Conservation (phyloP, 2,329 filamentous ascomycete genomes). For the Penicillium sp. region DNA sequence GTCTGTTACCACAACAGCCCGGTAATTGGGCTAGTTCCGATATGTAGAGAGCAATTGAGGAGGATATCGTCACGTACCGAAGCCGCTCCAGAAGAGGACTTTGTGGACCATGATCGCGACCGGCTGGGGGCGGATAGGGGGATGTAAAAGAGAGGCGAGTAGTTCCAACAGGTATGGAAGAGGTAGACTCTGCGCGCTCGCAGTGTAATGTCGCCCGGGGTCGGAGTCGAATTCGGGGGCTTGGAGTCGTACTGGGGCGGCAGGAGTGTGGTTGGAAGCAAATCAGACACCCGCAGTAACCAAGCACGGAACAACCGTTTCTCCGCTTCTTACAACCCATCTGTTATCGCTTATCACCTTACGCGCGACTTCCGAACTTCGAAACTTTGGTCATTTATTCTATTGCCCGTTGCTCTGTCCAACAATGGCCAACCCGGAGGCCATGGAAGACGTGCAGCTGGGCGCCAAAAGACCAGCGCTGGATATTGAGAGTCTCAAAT, state of each 20-base stretch:
- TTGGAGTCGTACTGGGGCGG: slow-evolving; percentile 27
- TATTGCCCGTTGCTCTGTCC: slow-evolving; percentile 2
- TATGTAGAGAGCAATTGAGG: background rate
- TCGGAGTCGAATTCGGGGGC: slow-evolving; percentile 18
- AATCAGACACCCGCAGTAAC: slow-evolving; percentile 39
- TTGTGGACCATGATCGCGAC: slow-evolving; percentile 49
- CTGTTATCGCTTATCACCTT: slow-evolving; percentile 7
- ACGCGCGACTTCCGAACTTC: slow-evolving; percentile 16
- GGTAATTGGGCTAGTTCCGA: background rate
- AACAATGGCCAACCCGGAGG: slow-evolving; percentile 35
- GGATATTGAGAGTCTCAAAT: slow-evolving; percentile 36
- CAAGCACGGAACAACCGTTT: slow-evolving; percentile 28
- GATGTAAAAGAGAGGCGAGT: slow-evolving; percentile 3
- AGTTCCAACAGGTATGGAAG: slow-evolving; percentile 4
- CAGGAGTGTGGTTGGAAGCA: slow-evolving; percentile 30
- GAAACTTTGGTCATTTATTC: background rate
- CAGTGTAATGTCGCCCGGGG: slow-evolving; percentile 14
- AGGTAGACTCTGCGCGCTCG: slow-evolving; percentile 4
- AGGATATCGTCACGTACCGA: slow-evolving; percentile 65
- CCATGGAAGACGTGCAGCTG: slow-evolving; percentile 29
- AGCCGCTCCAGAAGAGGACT: slow-evolving; percentile 63
- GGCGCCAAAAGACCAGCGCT: slow-evolving; percentile 31
- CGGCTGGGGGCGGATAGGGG: slow-evolving; percentile 21
- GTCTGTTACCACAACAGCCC: background rate
- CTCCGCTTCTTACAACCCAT: slow-evolving; percentile 1